phyloP scores from a whole-genome alignment of 2,329 filamentous ascomycete species.

The Hypoxylon sp. region DNA sequence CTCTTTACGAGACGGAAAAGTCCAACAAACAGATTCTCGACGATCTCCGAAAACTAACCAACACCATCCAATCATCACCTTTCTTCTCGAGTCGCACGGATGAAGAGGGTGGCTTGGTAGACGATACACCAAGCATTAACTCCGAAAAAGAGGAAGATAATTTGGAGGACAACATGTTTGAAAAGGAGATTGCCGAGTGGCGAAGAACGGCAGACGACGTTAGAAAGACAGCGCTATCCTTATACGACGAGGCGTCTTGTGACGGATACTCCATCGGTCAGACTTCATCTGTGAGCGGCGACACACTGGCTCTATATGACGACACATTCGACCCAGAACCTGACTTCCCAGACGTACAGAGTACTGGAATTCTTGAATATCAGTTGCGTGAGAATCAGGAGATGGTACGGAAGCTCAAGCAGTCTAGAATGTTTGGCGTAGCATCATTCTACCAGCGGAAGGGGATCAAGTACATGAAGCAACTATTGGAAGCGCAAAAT shows the following conservation, averaged over 20 bases:
- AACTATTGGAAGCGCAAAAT: conserved; percentile 35
- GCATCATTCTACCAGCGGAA: conserved; percentile 48
- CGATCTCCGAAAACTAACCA: conserved; percentile 49
- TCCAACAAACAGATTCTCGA: conserved; percentile 50
- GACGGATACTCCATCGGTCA: conserved; percentile 21
- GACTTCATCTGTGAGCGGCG: conserved; percentile 27
- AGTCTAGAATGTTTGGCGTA: conserved; percentile 45
- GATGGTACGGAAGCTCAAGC: conserved; percentile 45
- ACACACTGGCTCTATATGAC: conserved; percentile 36
- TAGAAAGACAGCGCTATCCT: conserved; percentile 45
- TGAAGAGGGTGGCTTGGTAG: conserved; percentile 6
- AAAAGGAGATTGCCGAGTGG: conserved; percentile 50
- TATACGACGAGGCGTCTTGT: conserved; percentile 29
- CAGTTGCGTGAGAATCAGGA: conserved; percentile 49
- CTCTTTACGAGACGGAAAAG: conserved; percentile 45
- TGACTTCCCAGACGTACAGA: conserved; percentile 40
- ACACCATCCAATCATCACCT: conserved; percentile 43
- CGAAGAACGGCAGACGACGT: conserved; percentile 51
- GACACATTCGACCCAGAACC: conserved; percentile 51
- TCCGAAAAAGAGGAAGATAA: conserved; percentile 31
- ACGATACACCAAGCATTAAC: not conserved
- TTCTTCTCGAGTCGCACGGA: conserved; percentile 34
- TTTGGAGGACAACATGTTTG: conserved; percentile 36
- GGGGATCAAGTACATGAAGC: conserved; percentile 47
- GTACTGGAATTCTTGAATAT: conserved; percentile 43